Conservation (phyloP, 23 red algal genomes). For the Chondrus crispus region DNA sequence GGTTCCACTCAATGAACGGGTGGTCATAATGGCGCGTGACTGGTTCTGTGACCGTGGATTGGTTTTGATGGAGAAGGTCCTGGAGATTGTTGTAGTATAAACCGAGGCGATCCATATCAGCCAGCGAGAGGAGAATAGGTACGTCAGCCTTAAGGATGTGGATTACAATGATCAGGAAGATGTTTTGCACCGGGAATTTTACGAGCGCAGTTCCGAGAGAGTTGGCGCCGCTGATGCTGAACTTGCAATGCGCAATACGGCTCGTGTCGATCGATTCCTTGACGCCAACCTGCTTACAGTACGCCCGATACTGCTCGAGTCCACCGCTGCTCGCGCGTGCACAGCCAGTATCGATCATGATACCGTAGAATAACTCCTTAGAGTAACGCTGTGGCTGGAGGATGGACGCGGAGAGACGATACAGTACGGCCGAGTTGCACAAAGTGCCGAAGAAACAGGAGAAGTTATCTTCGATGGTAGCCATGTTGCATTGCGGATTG, state of each 20-base stretch:
- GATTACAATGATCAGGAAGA: neutral
- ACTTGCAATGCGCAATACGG: neutral
- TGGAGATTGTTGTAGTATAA: neutral
- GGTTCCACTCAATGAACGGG: neutral
- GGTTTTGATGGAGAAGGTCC: neutral
- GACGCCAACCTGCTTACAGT: neutral
- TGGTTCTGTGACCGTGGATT: neutral
- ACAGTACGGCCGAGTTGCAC: neutral
- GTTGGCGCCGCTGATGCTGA: neutral
- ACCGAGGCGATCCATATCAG: neutral
- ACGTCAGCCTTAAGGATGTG: neutral
- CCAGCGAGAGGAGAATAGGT: neutral
- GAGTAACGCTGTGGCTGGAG: neutral
- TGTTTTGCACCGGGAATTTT: neutral
- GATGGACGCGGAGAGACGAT: neutral
- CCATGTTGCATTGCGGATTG: neutral
- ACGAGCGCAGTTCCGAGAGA: neutral
- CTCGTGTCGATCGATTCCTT: neutral
- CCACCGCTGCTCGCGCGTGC: neutral
- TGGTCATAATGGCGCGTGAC: neutral
- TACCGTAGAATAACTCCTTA: neutral
- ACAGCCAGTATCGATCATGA: neutral
- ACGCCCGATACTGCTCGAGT: neutral
- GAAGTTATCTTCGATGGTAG: neutral
- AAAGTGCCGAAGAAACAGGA: neutral